Percentiles rank a stretch among this genome's conserved stretches.
Evolutionary conservation across 2,329 filamentous ascomycete species (phyloP).

Genomic region (Aspergillus neotritici): DNA sequence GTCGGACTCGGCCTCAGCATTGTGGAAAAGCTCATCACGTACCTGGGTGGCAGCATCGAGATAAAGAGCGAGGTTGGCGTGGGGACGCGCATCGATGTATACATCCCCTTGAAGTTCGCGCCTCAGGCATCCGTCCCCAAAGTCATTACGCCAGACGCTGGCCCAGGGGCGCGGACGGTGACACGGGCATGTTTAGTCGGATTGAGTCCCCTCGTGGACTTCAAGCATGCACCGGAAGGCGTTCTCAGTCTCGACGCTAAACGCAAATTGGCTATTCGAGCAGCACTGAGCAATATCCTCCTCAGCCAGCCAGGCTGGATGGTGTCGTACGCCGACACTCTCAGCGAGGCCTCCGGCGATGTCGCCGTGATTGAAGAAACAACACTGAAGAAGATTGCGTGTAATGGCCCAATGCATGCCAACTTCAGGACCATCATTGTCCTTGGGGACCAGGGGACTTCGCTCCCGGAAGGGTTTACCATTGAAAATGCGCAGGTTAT

Average conservation of each 20-base stretch:
- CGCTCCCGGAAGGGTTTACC: slow-evolving; percentile 2
- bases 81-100: slow-evolving; percentile 27
- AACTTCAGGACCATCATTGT: slow-evolving; percentile 19
- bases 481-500: slow-evolving; percentile 16
- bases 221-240: slow-evolving; percentile 18
- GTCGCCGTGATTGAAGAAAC: slow-evolving; percentile 26
- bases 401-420: slow-evolving; percentile 6
- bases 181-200: slow-evolving; percentile 24
- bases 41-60: slow-evolving; percentile 52
- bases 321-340: slow-evolving; percentile 20
- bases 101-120: slow-evolving; percentile 19
- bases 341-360: slow-evolving; percentile 20
- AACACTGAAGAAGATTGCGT: slow-evolving; percentile 12
- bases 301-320: slow-evolving; percentile 20
- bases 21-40: slow-evolving; percentile 53
- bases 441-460: slow-evolving; percentile 12
- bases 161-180: slow-evolving; percentile 1
- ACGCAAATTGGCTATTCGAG: slow-evolving; percentile 24
- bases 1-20: slow-evolving; percentile 61
- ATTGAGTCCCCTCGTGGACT: slow-evolving; percentile 20
- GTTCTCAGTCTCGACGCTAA: slow-evolving; percentile 23
- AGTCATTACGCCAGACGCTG: neutral
- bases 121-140: neutral
- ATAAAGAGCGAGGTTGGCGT: slow-evolving; percentile 41
- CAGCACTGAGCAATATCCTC: slow-evolving; percentile 21